Evolutionary conservation across 2,329 filamentous ascomycete genomes (phyloP), one percentile per base, ranked within the genome.

Genomic region (Teratosphaeria destructans): DNA sequence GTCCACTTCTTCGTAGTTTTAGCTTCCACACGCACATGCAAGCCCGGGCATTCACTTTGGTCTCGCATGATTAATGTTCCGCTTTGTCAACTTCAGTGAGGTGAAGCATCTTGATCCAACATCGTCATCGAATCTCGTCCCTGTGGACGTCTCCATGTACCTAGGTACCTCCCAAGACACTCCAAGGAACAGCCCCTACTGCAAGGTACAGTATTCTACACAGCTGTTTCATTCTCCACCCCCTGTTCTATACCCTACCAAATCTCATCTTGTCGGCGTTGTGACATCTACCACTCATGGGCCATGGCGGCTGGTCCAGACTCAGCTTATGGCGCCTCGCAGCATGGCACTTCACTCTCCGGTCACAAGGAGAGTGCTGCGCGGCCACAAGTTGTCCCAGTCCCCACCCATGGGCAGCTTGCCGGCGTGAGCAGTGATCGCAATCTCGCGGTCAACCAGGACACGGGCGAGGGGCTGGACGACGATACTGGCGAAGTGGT

Each of bases 401-500:
- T 49, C 1, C n/a, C 43, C 43, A 70, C 70, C 55, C 61, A 62
- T 39, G 68, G 68, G 4, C 65, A 68, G 39, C 61, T 70, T 29
- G 58, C 63, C 32, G 68, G 68, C 14, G 69, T 70, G 5, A 57
- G 56, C 29, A 58, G 61, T 47, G 64, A 66, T 39, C 62, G 68
- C 16, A 65, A 66, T 39, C 62, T 71, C 16, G 64, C 65, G 2
- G 29, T 69, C 35, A 69, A 71, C 56, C 63, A 63, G 56, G 56
- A 58, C 8, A 71, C 67, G 10, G 69, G 69, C 37, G 65, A 70
- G 39, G 66, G 70, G 7, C 49, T 66, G n/a, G 69, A 71, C 32
- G 64, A 70, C 23, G 66, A 68, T 32, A 70, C 67, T 1, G 69
- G 68, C 5, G 66, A 70, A 58, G 61, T 69, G 3, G 67, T 71